Evolutionary conservation across 257 asterid species (phyloP).

Genomic region (Solanum paucissectum): DNA sequence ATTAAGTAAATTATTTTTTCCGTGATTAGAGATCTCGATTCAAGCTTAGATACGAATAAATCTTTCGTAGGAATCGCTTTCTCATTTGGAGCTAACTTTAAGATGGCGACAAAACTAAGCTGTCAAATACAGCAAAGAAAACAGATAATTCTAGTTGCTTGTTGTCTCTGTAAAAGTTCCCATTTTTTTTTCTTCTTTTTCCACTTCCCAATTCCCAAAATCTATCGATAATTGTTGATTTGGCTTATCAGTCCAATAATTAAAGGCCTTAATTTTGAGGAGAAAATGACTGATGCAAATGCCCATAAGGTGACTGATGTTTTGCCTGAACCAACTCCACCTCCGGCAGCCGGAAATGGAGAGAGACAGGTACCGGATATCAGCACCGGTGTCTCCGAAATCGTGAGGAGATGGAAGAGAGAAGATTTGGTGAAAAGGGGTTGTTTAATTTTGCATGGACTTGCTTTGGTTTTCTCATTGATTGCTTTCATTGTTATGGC

Average conservation of each 20-base stretch:
- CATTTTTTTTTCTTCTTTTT: neutral
- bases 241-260: neutral
- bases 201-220: neutral
- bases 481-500: constrained; percentile 69
- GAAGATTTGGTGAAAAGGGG: constrained; percentile 45
- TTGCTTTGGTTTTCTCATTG: constrained; percentile 44
- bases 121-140: neutral
- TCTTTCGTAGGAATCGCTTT: neutral
- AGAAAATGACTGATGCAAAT: constrained; percentile 25
- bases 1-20: too few relatives aligned
- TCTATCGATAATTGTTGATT: neutral
- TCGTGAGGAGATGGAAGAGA: constrained; percentile 41
- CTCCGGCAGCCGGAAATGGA: constrained; percentile 15
- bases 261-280: neutral
- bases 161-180: neutral
- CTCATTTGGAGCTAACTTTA: neutral
- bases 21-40: neutral
- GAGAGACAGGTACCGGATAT: constrained; percentile 27
- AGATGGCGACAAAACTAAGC: neutral
- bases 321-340: constrained; percentile 5
- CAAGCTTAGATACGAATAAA: neutral
- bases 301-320: neutral
- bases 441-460: constrained; percentile 25
- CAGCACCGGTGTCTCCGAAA: constrained; percentile 17
- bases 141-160: neutral